A percentile compares a stretch with the other conserved stretches of the same genome.
These are phyloP conservation scores for Hirschioporus abietinus DNA, from an alignment of 768 basidiomycete genomes.

Conservation along the genomic window DNA sequence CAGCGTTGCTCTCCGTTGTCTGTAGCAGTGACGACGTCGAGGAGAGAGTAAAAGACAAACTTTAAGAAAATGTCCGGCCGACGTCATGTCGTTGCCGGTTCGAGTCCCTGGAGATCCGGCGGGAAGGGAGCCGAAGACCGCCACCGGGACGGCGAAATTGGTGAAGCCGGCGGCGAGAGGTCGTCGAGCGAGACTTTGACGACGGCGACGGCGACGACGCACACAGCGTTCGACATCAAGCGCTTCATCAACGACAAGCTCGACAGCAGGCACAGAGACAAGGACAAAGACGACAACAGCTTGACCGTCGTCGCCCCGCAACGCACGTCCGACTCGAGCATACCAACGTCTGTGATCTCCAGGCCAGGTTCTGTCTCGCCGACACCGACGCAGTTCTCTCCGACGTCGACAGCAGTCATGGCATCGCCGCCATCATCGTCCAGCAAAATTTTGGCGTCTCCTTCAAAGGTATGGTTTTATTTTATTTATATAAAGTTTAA, in stretches of 20 bases:
- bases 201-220: slow-evolving; percentile 5
- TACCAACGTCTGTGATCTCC: too few species aligned
- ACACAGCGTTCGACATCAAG: neutral
- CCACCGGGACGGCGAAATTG: neutral
- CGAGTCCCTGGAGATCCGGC: neutral
- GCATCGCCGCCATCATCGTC: neutral
- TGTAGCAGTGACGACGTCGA: neutral
- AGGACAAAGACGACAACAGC: neutral
- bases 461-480: neutral
- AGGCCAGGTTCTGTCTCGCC: neutral
- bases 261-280: neutral
- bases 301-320: neutral
- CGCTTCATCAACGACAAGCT: slow-evolving; percentile 1
- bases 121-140: slow-evolving; percentile 1
- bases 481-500: neutral
- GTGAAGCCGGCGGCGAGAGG: neutral
- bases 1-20: too few species aligned
- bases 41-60: neutral
- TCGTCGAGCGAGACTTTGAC: neutral
- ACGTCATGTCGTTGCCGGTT: neutral
- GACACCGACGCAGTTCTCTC: neutral
- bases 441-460: neutral
- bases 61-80: neutral
- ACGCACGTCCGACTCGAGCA: too few species aligned
- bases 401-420: neutral